These are phyloP conservation scores for Candida taoyuanica DNA, from an alignment of 805 yeast genomes.

Conservation along the genomic window DNA sequence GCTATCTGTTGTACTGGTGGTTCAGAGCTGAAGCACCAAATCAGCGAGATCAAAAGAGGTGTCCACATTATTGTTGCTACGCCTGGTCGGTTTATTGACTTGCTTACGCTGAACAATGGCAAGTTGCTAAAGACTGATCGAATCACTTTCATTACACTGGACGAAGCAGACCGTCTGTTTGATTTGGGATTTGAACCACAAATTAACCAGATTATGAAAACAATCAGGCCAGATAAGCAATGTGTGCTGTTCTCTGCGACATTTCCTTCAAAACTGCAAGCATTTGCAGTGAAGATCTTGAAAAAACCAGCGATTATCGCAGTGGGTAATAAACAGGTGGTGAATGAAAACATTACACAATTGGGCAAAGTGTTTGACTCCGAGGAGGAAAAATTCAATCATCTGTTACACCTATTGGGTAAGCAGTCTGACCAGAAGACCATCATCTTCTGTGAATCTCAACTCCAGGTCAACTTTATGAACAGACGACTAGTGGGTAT, in stretches of 20 bases:
- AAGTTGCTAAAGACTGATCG: slow-evolving; percentile 58
- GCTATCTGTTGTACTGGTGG: slow-evolving; percentile 92
- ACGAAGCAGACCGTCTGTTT: slow-evolving; percentile 95
- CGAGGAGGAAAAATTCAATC: slow-evolving; percentile 51
- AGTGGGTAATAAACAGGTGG: slow-evolving; percentile 76
- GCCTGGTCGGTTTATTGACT: slow-evolving; percentile 91
- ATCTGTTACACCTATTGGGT: slow-evolving; percentile 53
- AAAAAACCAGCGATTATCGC: slow-evolving; percentile 66
- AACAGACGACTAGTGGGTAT: slow-evolving; percentile 46
- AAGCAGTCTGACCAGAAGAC: slow-evolving; percentile 44
- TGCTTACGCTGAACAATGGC: slow-evolving; percentile 79
- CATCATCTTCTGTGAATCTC: slow-evolving; percentile 83
- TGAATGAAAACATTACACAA: slow-evolving; percentile 78
- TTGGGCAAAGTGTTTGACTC: slow-evolving; percentile 53
- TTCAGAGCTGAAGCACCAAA: slow-evolving; percentile 74
- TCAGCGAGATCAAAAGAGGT: slow-evolving; percentile 72
- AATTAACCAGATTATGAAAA: slow-evolving; percentile 70
- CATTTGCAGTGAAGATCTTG: slow-evolving; percentile 63
- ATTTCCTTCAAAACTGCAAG: slow-evolving; percentile 76
- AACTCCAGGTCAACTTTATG: slow-evolving; percentile 76
- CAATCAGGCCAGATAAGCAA: slow-evolving; percentile 81
- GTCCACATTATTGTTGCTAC: slow-evolving; percentile 85
- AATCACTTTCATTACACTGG: slow-evolving; percentile 80
- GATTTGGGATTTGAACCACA: slow-evolving; percentile 98
- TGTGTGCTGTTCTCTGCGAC: slow-evolving; percentile 93